A percentile compares a stretch with the other conserved stretches of the same genome.
phyloP scores from a whole-genome alignment of 2,329 filamentous ascomycete genomes.

The Neonectria sp. region DNA sequence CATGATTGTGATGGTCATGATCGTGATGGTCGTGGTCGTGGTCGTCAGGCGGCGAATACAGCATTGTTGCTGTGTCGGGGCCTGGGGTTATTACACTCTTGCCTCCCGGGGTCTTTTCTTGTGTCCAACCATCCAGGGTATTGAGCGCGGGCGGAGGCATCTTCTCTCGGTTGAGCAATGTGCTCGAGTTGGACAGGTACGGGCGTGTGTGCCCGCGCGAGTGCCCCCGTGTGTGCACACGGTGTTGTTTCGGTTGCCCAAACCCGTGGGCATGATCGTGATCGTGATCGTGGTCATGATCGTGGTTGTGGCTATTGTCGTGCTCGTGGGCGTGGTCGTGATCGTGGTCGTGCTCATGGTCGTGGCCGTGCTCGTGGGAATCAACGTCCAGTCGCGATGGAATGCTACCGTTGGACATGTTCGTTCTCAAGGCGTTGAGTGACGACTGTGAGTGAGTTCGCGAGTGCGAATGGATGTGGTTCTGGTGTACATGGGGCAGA shows the following conservation, averaged over 20 bases:
- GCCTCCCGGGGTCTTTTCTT: constrained; percentile 58
- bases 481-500: constrained; percentile 63
- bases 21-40: constrained; percentile 48
- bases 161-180: constrained; percentile 50
- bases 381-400: constrained; percentile 52
- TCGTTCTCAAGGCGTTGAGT: constrained; percentile 57
- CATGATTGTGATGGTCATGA: constrained; percentile 45
- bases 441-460: constrained; percentile 57
- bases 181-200: constrained; percentile 50
- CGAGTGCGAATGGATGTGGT: constrained; percentile 58
- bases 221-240: constrained; percentile 42
- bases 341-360: constrained; percentile 51
- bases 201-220: constrained; percentile 50
- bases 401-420: constrained; percentile 53
- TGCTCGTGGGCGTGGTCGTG: constrained; percentile 37
- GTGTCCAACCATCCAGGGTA: constrained; percentile 58
- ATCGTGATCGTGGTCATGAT: constrained; percentile 37
- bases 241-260: constrained; percentile 39
- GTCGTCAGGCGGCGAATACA: constrained; percentile 51
- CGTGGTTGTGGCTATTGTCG: constrained; percentile 35
- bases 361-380: constrained; percentile 49
- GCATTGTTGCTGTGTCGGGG: constrained; percentile 46
- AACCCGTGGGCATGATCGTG: constrained; percentile 40
- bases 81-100: constrained; percentile 57
- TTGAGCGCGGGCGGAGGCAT: constrained; percentile 51